Percentiles rank a stretch among this genome's conserved stretches.
Evolutionary conservation across 441 rosid genomes (phyloP).

Genomic region (Pelargonium cotyledonis): DNA sequence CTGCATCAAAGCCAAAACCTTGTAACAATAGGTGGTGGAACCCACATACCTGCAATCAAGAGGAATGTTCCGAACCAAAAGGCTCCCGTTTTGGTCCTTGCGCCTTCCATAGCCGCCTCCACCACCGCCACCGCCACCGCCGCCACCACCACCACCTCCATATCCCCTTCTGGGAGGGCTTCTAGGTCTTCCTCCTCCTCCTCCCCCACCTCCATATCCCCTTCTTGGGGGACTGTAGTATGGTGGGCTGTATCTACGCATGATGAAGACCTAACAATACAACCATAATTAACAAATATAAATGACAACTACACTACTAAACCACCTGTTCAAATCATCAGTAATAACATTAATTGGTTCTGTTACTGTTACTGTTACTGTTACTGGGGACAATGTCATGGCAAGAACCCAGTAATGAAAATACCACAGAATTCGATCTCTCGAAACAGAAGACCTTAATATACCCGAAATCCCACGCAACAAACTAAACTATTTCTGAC

Average conservation of each 20-base stretch:
- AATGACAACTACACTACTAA: neutral
- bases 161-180: slow-evolving; percentile 63
- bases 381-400: too few species aligned
- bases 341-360: neutral
- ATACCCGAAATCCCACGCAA: neutral
- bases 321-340: neutral
- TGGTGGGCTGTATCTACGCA: slow-evolving; percentile 92
- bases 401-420: neutral
- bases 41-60: slow-evolving; percentile 71
- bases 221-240: slow-evolving; percentile 86
- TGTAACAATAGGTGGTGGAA: too few species aligned
- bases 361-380: too few species aligned
- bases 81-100: slow-evolving; percentile 63
- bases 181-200: slow-evolving; percentile 21
- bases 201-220: slow-evolving; percentile 55
- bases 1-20: neutral
- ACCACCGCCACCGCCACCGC: slow-evolving; percentile 18
- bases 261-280: slow-evolving; percentile 24
- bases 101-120: slow-evolving; percentile 77
- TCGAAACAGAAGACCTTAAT: neutral
- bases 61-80: slow-evolving; percentile 86
- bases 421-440: neutral
- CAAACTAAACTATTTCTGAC: neutral
- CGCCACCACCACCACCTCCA: slow-evolving; percentile 22
- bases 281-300: neutral